phyloP scores from a whole-genome alignment of 148 eudicot species.

The Simmondsia chinensis region DNA sequence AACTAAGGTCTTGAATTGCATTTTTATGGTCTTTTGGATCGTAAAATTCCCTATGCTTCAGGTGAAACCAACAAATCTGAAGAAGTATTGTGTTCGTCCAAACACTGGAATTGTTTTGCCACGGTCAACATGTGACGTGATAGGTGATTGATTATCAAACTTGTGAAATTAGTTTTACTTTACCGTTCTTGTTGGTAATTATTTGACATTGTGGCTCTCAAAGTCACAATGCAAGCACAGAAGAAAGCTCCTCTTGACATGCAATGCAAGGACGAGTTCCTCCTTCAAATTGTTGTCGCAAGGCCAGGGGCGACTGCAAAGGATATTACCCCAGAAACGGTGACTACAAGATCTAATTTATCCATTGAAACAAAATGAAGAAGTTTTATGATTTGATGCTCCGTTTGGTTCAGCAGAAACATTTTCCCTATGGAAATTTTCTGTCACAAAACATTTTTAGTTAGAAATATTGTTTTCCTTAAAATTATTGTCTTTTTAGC shows the following conservation, averaged over 20 bases:
- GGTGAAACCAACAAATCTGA: conserved; percentile 92
- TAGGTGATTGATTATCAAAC: conserved; percentile 30
- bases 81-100: conserved; percentile 81
- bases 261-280: conserved; percentile 89
- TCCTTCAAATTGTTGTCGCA: conserved; percentile 62
- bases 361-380: background rate
- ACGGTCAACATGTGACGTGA: conserved; percentile 55
- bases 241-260: conserved; percentile 67
- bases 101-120: conserved; percentile 81
- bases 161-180: background rate
- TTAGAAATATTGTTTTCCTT: no score
- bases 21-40: no score
- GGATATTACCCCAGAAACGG: conserved; percentile 80
- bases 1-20: no score
- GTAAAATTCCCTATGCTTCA: conserved; percentile 27
- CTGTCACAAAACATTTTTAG: no score
- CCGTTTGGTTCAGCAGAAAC: no score
- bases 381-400: no score
- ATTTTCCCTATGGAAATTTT: no score
- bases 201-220: background rate
- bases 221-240: conserved; percentile 93
- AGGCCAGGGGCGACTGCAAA: conserved; percentile 42
- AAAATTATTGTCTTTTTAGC: no score
- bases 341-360: no score
- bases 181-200: no score